phyloP scores from a whole-genome alignment of 2,329 filamentous ascomycete species.

The Colletotrichum orchidophilum region DNA sequence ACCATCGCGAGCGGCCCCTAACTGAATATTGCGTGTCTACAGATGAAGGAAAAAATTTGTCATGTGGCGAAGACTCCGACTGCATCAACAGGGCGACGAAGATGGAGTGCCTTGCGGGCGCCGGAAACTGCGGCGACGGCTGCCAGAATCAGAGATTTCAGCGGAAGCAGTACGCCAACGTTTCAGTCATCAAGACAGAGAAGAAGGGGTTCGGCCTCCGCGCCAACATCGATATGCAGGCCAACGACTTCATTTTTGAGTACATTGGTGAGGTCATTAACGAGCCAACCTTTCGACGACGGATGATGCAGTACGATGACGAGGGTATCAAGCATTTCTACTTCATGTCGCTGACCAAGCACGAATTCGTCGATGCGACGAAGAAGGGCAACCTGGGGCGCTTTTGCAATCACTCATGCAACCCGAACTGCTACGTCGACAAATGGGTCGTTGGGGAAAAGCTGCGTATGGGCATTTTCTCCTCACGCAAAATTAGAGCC shows the following conservation, averaged over 20 bases:
- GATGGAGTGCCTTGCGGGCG: slow-evolving; percentile 87
- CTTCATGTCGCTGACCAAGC: slow-evolving; percentile 98
- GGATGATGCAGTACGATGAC: slow-evolving; percentile 92
- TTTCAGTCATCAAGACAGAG: slow-evolving; percentile 96
- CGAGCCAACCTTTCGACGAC: slow-evolving; percentile 85
- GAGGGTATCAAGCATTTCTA: slow-evolving; percentile 99
- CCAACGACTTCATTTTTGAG: slow-evolving; percentile 95
- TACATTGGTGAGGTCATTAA: slow-evolving; percentile 99
- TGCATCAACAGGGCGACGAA: slow-evolving; percentile 99
- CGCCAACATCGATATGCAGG: slow-evolving; percentile 77
- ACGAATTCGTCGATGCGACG: slow-evolving; percentile 96
- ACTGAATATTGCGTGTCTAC: slow-evolving; percentile 32
- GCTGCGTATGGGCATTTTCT: slow-evolving; percentile 98
- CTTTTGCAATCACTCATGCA: slow-evolving; percentile 99
- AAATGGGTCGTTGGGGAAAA: slow-evolving; percentile 99
- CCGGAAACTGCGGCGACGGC: slow-evolving; percentile 82
- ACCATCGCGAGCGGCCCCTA: slow-evolving; percentile 29
- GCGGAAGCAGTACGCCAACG: slow-evolving; percentile 86
- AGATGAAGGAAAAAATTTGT: slow-evolving; percentile 76
- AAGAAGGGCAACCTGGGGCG: slow-evolving; percentile 95
- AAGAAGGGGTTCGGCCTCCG: slow-evolving; percentile 97
- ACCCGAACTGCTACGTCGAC: slow-evolving; percentile 98
- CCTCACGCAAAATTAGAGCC: slow-evolving; percentile 81
- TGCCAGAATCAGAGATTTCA: slow-evolving; percentile 98
- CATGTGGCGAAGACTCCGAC: slow-evolving; percentile 95